Percentiles rank a stretch among this genome's conserved stretches.
Conservation (phyloP, 2,329 filamentous ascomycete genomes). For the Aspergillus versicolor region DNA sequence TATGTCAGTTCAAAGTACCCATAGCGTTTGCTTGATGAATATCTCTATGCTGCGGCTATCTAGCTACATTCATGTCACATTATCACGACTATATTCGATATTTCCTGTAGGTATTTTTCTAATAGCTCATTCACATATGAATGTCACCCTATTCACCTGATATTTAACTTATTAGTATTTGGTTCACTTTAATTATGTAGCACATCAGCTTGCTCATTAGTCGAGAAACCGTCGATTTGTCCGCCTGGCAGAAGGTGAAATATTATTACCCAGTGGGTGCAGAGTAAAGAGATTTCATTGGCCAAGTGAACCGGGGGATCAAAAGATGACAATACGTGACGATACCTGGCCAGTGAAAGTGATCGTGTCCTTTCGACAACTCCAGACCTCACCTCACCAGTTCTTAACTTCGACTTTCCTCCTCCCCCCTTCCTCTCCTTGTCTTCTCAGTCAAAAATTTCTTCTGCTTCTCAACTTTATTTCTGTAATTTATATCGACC, state of each 20-base stretch:
- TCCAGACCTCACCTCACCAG: conserved; percentile 20
- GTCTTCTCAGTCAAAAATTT: conserved; percentile 9
- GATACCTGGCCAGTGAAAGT: conserved; percentile 15
- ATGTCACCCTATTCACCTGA: not conserved
- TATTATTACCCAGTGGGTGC: not conserved
- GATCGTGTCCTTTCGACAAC: conserved; percentile 28
- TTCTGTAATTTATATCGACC: conserved; percentile 22
- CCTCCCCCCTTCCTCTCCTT: conserved; percentile 13
- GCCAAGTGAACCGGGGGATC: conserved; percentile 4
- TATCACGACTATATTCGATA: conserved; percentile 19
- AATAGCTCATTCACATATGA: not conserved
- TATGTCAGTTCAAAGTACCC: conserved; percentile 16
- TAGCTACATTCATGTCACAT: conserved; percentile 15
- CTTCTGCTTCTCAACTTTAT: conserved; percentile 14
- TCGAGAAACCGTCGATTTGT: not conserved
- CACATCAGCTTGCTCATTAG: not conserved
- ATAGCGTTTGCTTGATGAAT: conserved; percentile 20
- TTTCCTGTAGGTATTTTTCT: conserved; percentile 17
- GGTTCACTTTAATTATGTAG: too few species aligned
- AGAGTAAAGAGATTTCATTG: not conserved
- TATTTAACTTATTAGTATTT: too few species aligned
- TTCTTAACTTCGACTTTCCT: conserved; percentile 7
- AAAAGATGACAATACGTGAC: conserved; percentile 18
- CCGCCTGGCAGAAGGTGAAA: not conserved
- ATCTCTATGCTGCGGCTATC: conserved; percentile 5